These are phyloP conservation scores for Bruguiera hainesii DNA, from an alignment of 441 rosid genomes.

Conservation along the genomic window DNA sequence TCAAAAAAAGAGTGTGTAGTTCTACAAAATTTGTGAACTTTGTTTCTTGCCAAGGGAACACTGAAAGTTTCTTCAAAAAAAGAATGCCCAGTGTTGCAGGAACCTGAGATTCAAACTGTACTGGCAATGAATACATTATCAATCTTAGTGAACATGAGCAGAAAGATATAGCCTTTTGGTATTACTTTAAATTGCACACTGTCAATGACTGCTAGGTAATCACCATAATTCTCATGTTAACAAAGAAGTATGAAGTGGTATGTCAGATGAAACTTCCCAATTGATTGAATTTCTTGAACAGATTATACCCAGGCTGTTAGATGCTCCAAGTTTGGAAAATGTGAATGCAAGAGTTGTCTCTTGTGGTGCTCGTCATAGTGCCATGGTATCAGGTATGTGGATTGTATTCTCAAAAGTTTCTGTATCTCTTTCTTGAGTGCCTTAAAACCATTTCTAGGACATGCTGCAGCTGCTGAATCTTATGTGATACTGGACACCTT, in stretches of 20 bases:
- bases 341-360: slow-evolving; percentile 53
- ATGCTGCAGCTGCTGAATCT: background rate
- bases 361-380: slow-evolving; percentile 96
- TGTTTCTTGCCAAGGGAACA: no score
- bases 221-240: background rate
- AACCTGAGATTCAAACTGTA: no score
- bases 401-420: background rate
- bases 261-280: slow-evolving; percentile 2
- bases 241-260: background rate
- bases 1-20: no score
- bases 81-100: no score
- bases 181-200: background rate
- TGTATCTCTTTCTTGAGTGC: background rate
- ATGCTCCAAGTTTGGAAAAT: slow-evolving; percentile 77
- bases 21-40: no score
- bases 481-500: background rate
- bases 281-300: slow-evolving; percentile 39
- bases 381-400: slow-evolving; percentile 58
- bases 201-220: background rate
- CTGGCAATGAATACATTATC: no score
- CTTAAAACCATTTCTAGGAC: background rate
- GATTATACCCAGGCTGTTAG: slow-evolving; percentile 86
- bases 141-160: background rate
- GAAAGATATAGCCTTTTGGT: background rate
- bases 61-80: no score